phyloP scores from a whole-genome alignment of 1,139 yeast genomes.

The Kodamaea derodonti region DNA sequence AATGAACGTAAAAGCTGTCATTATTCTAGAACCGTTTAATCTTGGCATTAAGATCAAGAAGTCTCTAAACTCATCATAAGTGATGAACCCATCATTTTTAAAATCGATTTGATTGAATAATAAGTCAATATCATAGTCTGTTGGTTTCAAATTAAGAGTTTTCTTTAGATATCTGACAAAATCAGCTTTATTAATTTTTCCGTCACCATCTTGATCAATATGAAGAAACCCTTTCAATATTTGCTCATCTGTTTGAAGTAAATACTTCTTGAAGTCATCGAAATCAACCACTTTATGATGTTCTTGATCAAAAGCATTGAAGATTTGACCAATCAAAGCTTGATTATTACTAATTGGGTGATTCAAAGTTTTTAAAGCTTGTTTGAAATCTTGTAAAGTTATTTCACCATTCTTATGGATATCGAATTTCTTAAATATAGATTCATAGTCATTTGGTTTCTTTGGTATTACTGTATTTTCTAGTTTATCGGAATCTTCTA shows the following conservation, averaged over 20 bases:
- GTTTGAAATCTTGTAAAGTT: slow-evolving; percentile 50
- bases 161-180: slow-evolving; percentile 58
- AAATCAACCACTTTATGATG: slow-evolving; percentile 56
- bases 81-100: slow-evolving; percentile 64
- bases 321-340: slow-evolving; percentile 53
- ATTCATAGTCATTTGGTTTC: slow-evolving; percentile 17
- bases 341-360: slow-evolving; percentile 70
- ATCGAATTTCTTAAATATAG: slow-evolving; percentile 48
- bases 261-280: slow-evolving; percentile 58
- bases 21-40: slow-evolving; percentile 60
- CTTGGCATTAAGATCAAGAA: slow-evolving; percentile 81
- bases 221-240: slow-evolving; percentile 65
- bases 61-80: slow-evolving; percentile 83
- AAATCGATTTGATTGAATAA: slow-evolving; percentile 62
- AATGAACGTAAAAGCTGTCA: slow-evolving; percentile 78
- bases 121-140: slow-evolving; percentile 50
- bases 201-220: slow-evolving; percentile 76
- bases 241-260: slow-evolving; percentile 62
- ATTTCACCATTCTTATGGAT: slow-evolving; percentile 51
- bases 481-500: background rate
- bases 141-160: slow-evolving; percentile 50
- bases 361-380: slow-evolving; percentile 49
- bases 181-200: slow-evolving; percentile 63
- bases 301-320: slow-evolving; percentile 55
- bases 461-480: slow-evolving; percentile 7